Evolutionary conservation across 1,284 basidiomycete genomes (phyloP).

Genomic region (Uromyces viciae-fabae): DNA sequence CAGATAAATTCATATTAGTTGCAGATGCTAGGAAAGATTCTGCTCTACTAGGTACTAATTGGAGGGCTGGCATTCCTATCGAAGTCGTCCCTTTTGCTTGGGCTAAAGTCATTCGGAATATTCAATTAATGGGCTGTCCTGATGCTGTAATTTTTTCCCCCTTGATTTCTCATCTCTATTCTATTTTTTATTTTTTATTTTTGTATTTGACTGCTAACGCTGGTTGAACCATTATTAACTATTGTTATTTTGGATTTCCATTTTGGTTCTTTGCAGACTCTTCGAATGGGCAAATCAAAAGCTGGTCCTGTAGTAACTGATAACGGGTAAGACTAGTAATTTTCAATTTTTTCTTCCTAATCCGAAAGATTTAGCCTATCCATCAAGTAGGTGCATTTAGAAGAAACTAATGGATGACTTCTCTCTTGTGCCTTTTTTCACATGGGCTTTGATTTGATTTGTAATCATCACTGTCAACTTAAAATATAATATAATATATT

Average conservation of each 20-base stretch:
- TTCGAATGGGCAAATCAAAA: slow-evolving; percentile 70
- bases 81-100: slow-evolving; percentile 97
- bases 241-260: slow-evolving; percentile 47
- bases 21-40: slow-evolving; percentile 82
- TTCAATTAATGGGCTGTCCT: slow-evolving; percentile 51
- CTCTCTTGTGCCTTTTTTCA: too few species aligned
- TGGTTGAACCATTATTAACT: slow-evolving; percentile 55
- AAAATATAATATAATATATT: slow-evolving; percentile 26
- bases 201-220: slow-evolving; percentile 65
- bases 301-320: slow-evolving; percentile 86
- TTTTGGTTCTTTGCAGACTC: slow-evolving; percentile 55
- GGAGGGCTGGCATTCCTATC: slow-evolving; percentile 76
- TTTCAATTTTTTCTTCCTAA: neutral
- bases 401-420: too few species aligned
- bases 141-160: slow-evolving; percentile 47
- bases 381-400: too few species aligned
- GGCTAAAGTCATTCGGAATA: slow-evolving; percentile 62
- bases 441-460: too few species aligned
- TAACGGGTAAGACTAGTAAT: slow-evolving; percentile 59
- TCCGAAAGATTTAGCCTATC: too few species aligned
- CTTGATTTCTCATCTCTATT: neutral
- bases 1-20: slow-evolving; percentile 87
- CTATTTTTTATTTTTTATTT: neutral
- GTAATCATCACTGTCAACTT: neutral
- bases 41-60: slow-evolving; percentile 46